phyloP scores from a whole-genome alignment of 371 early-diverging fungal genomes.

The Rhizopus microsporus region DNA sequence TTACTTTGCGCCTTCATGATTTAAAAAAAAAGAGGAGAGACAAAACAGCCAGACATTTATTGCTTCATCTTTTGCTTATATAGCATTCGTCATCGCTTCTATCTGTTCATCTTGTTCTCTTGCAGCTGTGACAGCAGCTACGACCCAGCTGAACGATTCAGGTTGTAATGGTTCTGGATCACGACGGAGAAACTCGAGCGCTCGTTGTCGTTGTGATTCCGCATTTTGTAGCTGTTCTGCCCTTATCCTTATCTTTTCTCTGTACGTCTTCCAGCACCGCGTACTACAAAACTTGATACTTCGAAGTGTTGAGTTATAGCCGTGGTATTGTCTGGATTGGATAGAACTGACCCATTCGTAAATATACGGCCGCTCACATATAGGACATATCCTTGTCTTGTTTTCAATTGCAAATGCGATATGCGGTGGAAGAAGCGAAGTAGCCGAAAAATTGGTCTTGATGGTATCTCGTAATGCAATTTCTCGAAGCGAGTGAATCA shows the following conservation, averaged over 20 bases:
- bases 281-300: slow-evolving; percentile 55
- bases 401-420: slow-evolving; percentile 35
- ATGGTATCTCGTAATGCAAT: slow-evolving; percentile 32
- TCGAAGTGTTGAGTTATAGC: slow-evolving; percentile 51
- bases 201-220: slow-evolving; percentile 8
- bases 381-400: slow-evolving; percentile 36
- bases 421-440: slow-evolving; percentile 34
- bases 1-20: no score
- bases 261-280: slow-evolving; percentile 39
- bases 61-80: no score
- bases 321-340: slow-evolving; percentile 49
- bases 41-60: no score
- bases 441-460: slow-evolving; percentile 12
- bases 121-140: slow-evolving; percentile 21
- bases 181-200: slow-evolving; percentile 9
- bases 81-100: slow-evolving; percentile 12
- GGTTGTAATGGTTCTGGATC: slow-evolving; percentile 6
- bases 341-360: slow-evolving; percentile 64
- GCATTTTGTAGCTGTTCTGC: slow-evolving; percentile 5
- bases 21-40: no score
- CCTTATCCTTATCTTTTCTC: not conserved
- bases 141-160: slow-evolving; percentile 17
- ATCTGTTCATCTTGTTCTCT: slow-evolving; percentile 20
- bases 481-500: slow-evolving; percentile 37
- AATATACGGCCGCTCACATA: slow-evolving; percentile 51